A percentile compares a stretch with the other conserved stretches of the same genome.
Evolutionary conservation across 129 eudicot species (phyloP).

Genomic region (Ambrosia artemisiifolia): DNA sequence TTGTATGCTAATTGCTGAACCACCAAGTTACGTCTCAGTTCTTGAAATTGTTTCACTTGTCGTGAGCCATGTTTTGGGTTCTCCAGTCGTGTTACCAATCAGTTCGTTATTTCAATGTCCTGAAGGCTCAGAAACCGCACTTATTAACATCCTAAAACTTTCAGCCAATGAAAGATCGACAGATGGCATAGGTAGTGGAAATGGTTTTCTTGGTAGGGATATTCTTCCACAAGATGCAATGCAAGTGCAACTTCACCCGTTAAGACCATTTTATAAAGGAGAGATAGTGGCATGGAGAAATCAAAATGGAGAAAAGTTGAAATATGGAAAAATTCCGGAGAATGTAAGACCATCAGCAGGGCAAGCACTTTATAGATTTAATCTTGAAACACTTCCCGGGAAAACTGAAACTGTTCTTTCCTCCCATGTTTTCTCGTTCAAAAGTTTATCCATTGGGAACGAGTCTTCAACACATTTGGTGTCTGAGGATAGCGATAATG

Average conservation of each 20-base stretch:
- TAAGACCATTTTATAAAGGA: conserved; percentile 91
- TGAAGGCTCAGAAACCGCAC: conserved; percentile 55
- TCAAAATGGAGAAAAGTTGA: conserved; percentile 86
- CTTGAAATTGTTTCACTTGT: conserved; percentile 62
- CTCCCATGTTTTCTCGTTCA: conserved; percentile 90
- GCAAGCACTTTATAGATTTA: conserved; percentile 89
- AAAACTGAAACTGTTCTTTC: conserved; percentile 69
- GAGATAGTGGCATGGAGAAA: conserved; percentile 98
- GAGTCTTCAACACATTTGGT: conserved; percentile 47
- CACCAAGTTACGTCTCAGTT: conserved; percentile 75
- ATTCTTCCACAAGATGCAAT: conserved; percentile 91
- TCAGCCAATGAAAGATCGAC: conserved; percentile 41
- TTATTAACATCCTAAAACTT: conserved; percentile 65
- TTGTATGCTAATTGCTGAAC: conserved; percentile 64
- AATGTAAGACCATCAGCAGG: conserved; percentile 90
- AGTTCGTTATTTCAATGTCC: conserved; percentile 74
- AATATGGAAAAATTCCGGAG: conserved; percentile 90
- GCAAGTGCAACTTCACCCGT: conserved; percentile 89
- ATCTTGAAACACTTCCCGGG: conserved; percentile 69
- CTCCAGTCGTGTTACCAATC: conserved; percentile 68
- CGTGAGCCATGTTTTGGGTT: conserved; percentile 77
- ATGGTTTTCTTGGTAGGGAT: conserved; percentile 62
- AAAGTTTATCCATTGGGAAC: conserved; percentile 49
- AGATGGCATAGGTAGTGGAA: conserved; percentile 39
- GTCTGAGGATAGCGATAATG: conserved; percentile 31